Conservation (phyloP, 2,329 filamentous ascomycete species). For the Colletotrichum magnum region DNA sequence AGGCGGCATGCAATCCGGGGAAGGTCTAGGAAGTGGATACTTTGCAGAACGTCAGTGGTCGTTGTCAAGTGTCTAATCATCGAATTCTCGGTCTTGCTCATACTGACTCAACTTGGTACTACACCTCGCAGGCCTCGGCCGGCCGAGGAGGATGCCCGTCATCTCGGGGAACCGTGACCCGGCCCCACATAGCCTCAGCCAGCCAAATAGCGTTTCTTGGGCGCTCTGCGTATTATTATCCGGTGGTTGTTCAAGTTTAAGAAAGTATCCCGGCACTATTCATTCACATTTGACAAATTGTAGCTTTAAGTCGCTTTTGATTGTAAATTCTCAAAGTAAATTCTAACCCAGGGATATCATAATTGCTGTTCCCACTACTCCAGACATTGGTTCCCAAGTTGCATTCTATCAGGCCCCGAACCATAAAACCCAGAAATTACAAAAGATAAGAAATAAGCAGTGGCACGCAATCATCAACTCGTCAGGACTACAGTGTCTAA, state of each 20-base stretch:
- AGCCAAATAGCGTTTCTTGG: no score
- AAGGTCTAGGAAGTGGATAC: background rate
- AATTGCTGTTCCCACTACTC: slow-evolving; percentile 28
- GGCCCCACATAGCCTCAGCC: no score
- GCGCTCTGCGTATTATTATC: no score
- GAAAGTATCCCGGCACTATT: no score
- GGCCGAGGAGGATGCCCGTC: no score
- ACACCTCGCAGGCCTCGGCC: no score
- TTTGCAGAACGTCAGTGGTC: background rate
- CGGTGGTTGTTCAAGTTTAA: no score
- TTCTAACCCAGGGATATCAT: slow-evolving; percentile 36
- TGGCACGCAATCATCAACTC: background rate
- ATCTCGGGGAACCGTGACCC: no score
- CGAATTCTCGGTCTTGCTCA: no score
- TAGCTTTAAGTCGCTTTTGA: background rate
- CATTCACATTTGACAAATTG: background rate
- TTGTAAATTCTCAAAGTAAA: slow-evolving; percentile 1
- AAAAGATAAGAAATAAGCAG: background rate
- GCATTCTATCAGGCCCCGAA: background rate
- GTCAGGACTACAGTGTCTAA: background rate
- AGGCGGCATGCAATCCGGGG: background rate
- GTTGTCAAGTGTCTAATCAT: no score
- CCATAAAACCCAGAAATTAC: background rate
- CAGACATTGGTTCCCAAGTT: background rate
- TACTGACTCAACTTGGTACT: no score